A percentile compares a stretch with the other conserved stretches of the same genome.
Conservation (phyloP, 2,329 filamentous ascomycete species). For the Shiraia sp. region DNA sequence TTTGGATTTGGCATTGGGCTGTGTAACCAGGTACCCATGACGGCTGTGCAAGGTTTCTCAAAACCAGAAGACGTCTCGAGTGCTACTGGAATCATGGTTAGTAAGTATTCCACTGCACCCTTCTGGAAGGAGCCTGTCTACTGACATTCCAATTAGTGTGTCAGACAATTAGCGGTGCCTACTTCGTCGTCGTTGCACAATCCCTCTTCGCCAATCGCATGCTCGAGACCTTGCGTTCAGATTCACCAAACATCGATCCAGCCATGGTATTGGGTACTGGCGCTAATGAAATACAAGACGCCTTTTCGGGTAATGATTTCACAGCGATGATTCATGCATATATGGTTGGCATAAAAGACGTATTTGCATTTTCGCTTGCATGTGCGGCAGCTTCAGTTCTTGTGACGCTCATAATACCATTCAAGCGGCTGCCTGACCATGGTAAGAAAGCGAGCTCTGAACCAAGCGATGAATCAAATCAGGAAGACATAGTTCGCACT, state of each 20-base stretch:
- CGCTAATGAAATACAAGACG: conserved; percentile 44
- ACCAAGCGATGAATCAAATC: no score
- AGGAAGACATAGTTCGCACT: no score
- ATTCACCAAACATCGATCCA: conserved; percentile 39
- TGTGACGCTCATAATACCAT: no score
- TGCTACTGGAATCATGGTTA: conserved; percentile 1
- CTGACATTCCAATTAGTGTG: conserved; percentile 25
- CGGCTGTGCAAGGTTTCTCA: conserved; percentile 38
- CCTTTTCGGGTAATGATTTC: conserved; percentile 7
- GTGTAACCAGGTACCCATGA: conserved; percentile 46
- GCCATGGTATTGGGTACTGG: conserved; percentile 42
- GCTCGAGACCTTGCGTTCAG: conserved; percentile 18
- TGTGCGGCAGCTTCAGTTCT: no score
- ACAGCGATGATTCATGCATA: conserved; percentile 9
- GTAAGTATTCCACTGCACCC: conserved; percentile 3
- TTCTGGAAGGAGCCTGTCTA: no score
- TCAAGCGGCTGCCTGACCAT: no score
- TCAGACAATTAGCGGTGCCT: conserved; percentile 48
- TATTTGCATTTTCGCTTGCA: conserved; percentile 6
- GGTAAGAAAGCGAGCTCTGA: no score
- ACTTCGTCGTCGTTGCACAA: conserved; percentile 47
- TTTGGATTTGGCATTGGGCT: conserved; percentile 42
- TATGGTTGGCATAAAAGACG: conserved; percentile 14
- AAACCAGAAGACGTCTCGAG: conserved; percentile 1
- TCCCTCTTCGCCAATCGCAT: conserved; percentile 44